A percentile compares a stretch with the other conserved stretches of the same genome.
Conservation (phyloP, 148 eudicot species). For the Vaccinium macrocarpon region DNA sequence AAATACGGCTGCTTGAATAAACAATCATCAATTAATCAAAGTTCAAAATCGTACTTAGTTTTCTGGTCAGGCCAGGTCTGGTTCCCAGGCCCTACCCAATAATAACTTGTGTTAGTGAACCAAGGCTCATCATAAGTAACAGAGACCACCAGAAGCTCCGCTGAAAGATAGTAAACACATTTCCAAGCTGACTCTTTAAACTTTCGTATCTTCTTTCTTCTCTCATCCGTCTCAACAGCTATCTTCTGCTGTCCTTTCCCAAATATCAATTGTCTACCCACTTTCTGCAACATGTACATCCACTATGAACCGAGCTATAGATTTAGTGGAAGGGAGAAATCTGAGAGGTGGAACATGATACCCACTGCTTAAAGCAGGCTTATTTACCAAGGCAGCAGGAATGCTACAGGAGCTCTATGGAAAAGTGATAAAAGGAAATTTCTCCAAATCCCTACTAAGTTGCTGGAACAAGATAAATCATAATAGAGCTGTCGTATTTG, state of each 20-base stretch:
- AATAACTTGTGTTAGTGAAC: slow-evolving; percentile 63
- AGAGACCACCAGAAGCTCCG: slow-evolving; percentile 65
- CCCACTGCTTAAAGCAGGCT: neutral
- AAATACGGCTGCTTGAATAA: neutral
- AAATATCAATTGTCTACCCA: slow-evolving; percentile 63
- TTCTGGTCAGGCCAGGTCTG: slow-evolving; percentile 85
- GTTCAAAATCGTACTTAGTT: slow-evolving; percentile 51
- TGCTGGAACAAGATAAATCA: slow-evolving; percentile 2
- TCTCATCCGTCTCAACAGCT: slow-evolving; percentile 41
- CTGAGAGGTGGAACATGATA: neutral
- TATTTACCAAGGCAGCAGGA: neutral
- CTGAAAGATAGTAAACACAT: slow-evolving; percentile 81
- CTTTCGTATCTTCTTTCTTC: slow-evolving; percentile 62
- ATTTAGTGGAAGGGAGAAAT: neutral
- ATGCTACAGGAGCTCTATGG: slow-evolving; percentile 5
- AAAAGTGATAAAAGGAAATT: neutral
- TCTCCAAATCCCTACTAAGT: neutral
- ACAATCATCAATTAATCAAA: neutral
- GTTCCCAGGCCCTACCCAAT: slow-evolving; percentile 88
- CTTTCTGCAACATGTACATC: slow-evolving; percentile 58
- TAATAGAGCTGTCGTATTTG: neutral
- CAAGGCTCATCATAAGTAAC: slow-evolving; percentile 84
- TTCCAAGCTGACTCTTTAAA: slow-evolving; percentile 98
- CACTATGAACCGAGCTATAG: slow-evolving; percentile 7
- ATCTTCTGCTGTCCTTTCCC: slow-evolving; percentile 43